Evolutionary conservation across 1,284 basidiomycete genomes (phyloP), one percentile per base, ranked within the genome.

Genomic region (Rhodotorula glutinis): DNA sequence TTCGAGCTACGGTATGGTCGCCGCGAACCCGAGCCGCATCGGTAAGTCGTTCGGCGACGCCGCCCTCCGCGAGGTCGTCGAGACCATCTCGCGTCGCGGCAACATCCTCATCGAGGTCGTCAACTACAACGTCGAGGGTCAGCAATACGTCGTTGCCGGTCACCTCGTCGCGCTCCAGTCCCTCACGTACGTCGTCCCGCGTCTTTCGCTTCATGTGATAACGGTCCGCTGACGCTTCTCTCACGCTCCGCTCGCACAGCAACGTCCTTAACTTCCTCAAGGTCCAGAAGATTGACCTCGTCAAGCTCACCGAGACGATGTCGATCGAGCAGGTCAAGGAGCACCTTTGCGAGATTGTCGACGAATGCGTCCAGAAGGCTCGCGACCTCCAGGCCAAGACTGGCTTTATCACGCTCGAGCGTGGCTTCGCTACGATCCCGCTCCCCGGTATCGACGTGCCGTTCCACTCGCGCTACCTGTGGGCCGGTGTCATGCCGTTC

Each of bases 401-500:
- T 66, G 92, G 92, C n/a, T 86, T 90, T 74, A 92, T 98, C 81
- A 89, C 89, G 74, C 87, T 98, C 62, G 94, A 98, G 78, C 89
- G 95, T 75, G 95, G 95, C 16, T 97, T 94, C 76, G 94, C 70
- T 38, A 75, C 92, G 14, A 96, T 97, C 71, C 93, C 94, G 62
- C 85, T 97, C 17, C 92, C 95, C 44, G 95, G 95, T 75, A 98
- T 98, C 76, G 95, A 98, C 76, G 95, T 98, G 17, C 95, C 96
- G 17, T 98, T 98, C 90, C 95, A 98, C 80, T 94, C 95, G 14
- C 89, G 92, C 74, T 98, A 98, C 82, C 86, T 98, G 55, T 94
- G 95, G 96, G 92, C 93, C 41, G 96, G 95, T 79, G 96, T 98
- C 58, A 86, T 98, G 86, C 92, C 92, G 7, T 95, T 95, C 89